Base-by-base conservation (phyloP, 2,329 filamentous ascomycete genomes). In the Pseudogymnoascus sp. region DNA sequence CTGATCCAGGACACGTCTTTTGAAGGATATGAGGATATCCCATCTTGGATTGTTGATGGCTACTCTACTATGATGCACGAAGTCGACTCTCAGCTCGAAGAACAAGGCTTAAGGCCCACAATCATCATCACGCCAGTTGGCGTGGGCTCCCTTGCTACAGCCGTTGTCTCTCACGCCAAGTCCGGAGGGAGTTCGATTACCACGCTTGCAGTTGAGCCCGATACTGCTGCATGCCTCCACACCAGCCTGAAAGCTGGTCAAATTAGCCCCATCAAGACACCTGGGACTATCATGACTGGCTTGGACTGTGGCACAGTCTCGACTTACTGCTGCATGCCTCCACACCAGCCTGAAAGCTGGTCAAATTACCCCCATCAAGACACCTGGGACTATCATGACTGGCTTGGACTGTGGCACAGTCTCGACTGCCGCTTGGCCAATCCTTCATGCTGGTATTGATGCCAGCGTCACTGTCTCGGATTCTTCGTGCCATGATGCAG, bases 31-130 rank as follows among this genome's bases (percentile, higher is more conserved):
- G 26, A 33, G 2, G 26, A 52, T 52, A 80, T 91, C 4, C 88
- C 89, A 0, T 72, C 67, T 82, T 91, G 87, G 84, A 88, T 92
- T n/a, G 86, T 90, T 0, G 84, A 92, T 65, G 90, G 90, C 0
- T 93, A 92, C 68, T 78, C 78, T 2, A 91, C 88, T 0, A 87
- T 92, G 81, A 76, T 92, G 65, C 71, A 74, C 1, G 90, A 92
- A 69, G 76, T 83, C 0, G 86, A 90, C 59, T 16, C 80, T 78
- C 37, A 86, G 83, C 0, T 68, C 91, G 35, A 77, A 76, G 38
- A 80, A 78, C 26, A 68, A 85, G 2, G 73, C 68, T 65, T 69
- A 4, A 65, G 73, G 4, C 76, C 79, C 4, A 81, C 77, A 0
- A 74, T 84, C 11, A 78, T 85, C 39, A 73, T 92, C 14, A 81